Evolutionary conservation across 495 filamentous ascomycete species (phyloP).

Genomic region (Ascodesmis nigricans): DNA sequence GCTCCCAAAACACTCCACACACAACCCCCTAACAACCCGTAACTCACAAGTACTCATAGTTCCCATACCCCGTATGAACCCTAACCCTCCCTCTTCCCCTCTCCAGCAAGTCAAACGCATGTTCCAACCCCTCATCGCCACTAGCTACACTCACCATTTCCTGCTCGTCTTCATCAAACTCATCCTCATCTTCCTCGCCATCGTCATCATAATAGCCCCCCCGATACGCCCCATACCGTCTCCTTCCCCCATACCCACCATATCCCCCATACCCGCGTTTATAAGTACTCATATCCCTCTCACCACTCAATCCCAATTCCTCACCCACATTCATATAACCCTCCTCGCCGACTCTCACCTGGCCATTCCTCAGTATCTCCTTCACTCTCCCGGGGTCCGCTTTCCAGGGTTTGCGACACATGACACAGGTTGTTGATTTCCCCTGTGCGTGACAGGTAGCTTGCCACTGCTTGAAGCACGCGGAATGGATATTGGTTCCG

Average conservation of each 20-base stretch:
- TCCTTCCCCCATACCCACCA: no score
- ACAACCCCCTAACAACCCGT: no score
- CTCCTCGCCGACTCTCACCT: slow-evolving; percentile 23
- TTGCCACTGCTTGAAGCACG: slow-evolving; percentile 42
- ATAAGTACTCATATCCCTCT: neutral
- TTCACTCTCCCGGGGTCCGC: slow-evolving; percentile 15
- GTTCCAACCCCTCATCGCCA: slow-evolving; percentile 2
- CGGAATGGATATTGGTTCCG: slow-evolving; percentile 43
- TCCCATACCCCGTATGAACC: no score
- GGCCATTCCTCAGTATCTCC: slow-evolving; percentile 21
- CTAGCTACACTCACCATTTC: neutral
- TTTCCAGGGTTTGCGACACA: slow-evolving; percentile 36
- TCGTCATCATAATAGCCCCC: neutral
- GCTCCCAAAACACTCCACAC: no score
- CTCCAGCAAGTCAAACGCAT: neutral
- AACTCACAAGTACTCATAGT: no score
- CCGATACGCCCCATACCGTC: slow-evolving; percentile 3
- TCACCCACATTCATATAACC: slow-evolving; percentile 39
- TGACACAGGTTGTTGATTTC: slow-evolving; percentile 33
- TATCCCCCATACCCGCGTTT: neutral
- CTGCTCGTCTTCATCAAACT: no score
- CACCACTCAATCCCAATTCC: slow-evolving; percentile 32
- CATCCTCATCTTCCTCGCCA: no score
- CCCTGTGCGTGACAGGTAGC: slow-evolving; percentile 24
- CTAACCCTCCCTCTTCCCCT: no score